Evolutionary conservation across 2,329 filamentous ascomycete genomes (phyloP).

Genomic region (Shiraia bambusicola): DNA sequence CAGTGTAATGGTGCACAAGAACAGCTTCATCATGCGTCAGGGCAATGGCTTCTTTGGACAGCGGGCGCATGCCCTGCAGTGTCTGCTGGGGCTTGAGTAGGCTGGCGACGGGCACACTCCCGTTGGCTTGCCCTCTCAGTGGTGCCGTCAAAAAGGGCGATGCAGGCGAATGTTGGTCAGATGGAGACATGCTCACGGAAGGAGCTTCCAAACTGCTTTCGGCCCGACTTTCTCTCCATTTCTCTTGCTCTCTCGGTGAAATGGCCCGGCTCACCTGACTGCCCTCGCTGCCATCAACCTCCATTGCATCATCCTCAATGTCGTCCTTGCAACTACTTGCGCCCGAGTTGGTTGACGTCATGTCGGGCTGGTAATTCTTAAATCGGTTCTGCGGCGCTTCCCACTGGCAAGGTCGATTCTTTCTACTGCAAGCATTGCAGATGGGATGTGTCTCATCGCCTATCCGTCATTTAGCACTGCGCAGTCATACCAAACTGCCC

Average conservation of each 20-base stretch:
- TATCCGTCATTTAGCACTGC: conserved; percentile 5
- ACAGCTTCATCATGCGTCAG: conserved; percentile 26
- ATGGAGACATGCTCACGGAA: conserved; percentile 15
- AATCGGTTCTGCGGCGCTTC: conserved; percentile 30
- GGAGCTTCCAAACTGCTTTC: conserved; percentile 9
- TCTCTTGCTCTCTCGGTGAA: conserved; percentile 15
- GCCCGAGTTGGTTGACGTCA: conserved; percentile 16
- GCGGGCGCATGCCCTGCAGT: conserved; percentile 2
- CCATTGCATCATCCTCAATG: conserved; percentile 12
- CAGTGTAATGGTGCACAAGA: conserved; percentile 34
- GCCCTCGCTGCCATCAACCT: conserved; percentile 14
- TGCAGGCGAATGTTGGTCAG: conserved; percentile 15
- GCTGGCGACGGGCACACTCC: conserved; percentile 14
- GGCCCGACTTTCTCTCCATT: conserved; percentile 13
- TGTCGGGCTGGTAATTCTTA: conserved; percentile 28
- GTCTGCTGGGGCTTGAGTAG: conserved; percentile 5
- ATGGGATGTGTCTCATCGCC: conserved; percentile 33
- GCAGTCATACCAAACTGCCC: conserved; percentile 2
- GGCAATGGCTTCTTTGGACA: conserved; percentile 9
- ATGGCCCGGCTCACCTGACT: conserved; percentile 15
- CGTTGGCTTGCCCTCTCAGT: conserved; percentile 3
- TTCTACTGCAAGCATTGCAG: conserved; percentile 37
- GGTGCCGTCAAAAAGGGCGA: conserved; percentile 10
- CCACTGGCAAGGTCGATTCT: conserved; percentile 35
- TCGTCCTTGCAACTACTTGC: conserved; percentile 10